Base-by-base conservation (phyloP, 2,329 filamentous ascomycete species). In the Penicillium sp. region DNA sequence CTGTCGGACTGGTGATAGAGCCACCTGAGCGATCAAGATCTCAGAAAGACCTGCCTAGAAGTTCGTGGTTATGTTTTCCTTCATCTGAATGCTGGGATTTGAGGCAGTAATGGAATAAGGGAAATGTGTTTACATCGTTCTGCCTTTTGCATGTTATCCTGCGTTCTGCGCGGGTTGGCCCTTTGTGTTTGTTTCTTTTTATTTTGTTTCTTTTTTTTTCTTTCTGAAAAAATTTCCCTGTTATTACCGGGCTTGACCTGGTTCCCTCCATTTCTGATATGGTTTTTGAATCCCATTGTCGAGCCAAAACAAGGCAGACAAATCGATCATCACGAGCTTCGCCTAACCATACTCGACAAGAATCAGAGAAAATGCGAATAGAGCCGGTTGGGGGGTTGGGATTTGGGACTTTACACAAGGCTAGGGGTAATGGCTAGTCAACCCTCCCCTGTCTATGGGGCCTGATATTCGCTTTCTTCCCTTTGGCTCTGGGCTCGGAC, bases 161-260 rank as follows among this genome's bases (percentile, higher is more conserved):
- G 46, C 44, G 40, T 59, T 56, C 23, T 58, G 51, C 51, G 59
- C 41, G 40, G 49, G 48, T 50, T 54, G 55, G 47, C 49, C 56
- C 54, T 48, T 39, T 59, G 46, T 15, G 54, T 56, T 26, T 41
- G 18, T 39, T 12, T 78, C 76, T 68, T 83, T 80, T 67, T 46
- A 3, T 15, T 33, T 34, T 46, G 21, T 21, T 37, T 29, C 18
- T 17, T 45, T 45, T 36, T 24, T 51, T 49, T 48, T 20, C 30
- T 48, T 50, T n/a, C 24, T 45, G n/a, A n/a, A n/a, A n/a, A n/a
- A n/a, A n/a, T n/a, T n/a, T n/a, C n/a, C n/a, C n/a, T n/a, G n/a
- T n/a, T n/a, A n/a, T n/a, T n/a, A n/a, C n/a, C n/a, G 20, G 21
- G 40, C 48, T 47, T 44, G 21, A 17, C 3, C 23, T 40, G 36